Base-by-base conservation (phyloP, 148 eudicot genomes). In the Camellia sinensis region DNA sequence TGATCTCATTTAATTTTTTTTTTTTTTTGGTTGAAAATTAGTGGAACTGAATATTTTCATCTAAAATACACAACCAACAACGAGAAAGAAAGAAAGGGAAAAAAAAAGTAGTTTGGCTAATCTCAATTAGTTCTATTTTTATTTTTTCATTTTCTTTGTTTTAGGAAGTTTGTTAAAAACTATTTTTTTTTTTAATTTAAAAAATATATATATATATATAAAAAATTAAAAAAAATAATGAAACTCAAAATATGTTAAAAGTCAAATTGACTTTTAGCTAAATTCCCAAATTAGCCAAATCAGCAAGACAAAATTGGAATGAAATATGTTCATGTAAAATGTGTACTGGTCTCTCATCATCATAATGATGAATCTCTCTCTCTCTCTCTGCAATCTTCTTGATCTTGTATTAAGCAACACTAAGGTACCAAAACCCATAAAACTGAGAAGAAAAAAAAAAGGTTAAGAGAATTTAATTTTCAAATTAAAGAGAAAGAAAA, bases 221-320 rank as follows among this genome's bases (percentile, higher is more conserved):
- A 1, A 29, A 29, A 29, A 29, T 29, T 29, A 29, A 29, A 29
- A 29, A 29, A 29, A 29, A 29, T 29, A 29, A 29, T 29, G 37
- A 29, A 29, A 29, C 37, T 29, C 37, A 29, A 29, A 29, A 29
- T 29, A 29, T 29, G 37, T 29, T 29, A 29, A 29, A 29, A 29
- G 37, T 29, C 37, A 29, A 29, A 29, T 29, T 29, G 37, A 29
- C 37, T 29, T 29, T 29, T 29, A 29, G 37, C 37, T 1, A 29
- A 29, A 29, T 29, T 29, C 37, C 37, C 37, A 29, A 29, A 29
- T 29, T 29, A 1, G 37, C 37, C 22, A 62, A 22, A 43, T 50
- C 29, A 76, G 75, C 44, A 46, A 71, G 76, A 75, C 76, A 68
- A 81, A 81, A 76, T 59, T 81, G 79, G 83, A 48, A 17, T 67